Evolutionary conservation across 148 eudicot species (phyloP).

Genomic region (Euryodendron excelsum): DNA sequence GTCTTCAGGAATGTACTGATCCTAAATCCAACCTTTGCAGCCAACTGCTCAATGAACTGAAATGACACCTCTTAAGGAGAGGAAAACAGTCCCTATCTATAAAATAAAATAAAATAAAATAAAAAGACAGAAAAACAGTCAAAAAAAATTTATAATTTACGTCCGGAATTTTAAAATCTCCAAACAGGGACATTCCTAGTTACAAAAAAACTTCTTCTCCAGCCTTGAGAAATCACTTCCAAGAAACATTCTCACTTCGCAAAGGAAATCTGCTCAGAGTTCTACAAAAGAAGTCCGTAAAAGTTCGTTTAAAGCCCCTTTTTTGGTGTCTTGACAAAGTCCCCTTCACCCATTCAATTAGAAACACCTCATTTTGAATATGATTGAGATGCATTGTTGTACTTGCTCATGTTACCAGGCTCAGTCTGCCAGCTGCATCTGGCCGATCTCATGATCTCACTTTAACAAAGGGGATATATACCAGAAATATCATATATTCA

Average conservation of each 20-base stretch:
- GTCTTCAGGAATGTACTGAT: no score
- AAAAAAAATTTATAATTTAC: not conserved
- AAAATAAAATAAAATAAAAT: no score
- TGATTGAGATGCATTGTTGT: no score
- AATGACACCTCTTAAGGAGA: no score
- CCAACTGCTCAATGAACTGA: no score
- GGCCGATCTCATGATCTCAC: no score
- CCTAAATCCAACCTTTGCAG: no score
- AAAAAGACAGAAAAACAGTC: not conserved
- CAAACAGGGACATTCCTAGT: not conserved
- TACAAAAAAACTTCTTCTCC: not conserved
- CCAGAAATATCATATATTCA: conserved; percentile 32
- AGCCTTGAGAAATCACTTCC: not conserved
- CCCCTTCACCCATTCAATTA: not conserved
- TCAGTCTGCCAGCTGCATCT: no score
- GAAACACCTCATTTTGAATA: not conserved
- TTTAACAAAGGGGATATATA: not conserved
- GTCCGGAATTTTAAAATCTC: not conserved
- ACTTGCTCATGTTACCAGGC: no score
- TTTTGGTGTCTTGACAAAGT: not conserved
- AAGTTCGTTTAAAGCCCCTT: not conserved
- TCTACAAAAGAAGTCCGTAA: not conserved
- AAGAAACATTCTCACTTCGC: not conserved
- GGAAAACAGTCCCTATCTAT: no score
- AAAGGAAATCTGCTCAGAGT: not conserved